These are phyloP conservation scores for Xylaria sp. DNA, from an alignment of 2,329 filamentous ascomycete species.

Conservation along the genomic window DNA sequence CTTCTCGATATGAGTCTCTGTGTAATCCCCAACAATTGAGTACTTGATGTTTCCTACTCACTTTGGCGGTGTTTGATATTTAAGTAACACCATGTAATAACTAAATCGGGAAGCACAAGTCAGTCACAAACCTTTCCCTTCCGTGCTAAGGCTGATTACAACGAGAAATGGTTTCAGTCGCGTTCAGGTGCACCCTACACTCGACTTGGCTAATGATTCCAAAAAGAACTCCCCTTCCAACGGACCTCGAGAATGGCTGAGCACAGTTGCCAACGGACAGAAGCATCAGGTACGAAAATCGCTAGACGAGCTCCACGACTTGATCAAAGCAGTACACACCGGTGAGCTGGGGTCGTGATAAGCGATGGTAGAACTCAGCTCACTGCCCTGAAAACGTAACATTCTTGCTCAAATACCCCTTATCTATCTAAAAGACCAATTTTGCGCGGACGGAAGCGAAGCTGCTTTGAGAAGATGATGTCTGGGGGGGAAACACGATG, in stretches of 20 bases:
- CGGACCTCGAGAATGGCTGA: not conserved
- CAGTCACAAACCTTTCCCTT: not conserved
- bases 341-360: not conserved
- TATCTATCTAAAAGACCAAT: not conserved
- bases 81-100: not conserved
- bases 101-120: not conserved
- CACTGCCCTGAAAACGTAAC: not conserved
- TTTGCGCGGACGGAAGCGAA: not conserved
- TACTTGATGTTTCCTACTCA: slow-evolving; percentile 5
- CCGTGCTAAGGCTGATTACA: not conserved
- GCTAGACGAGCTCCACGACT: not conserved
- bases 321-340: not conserved
- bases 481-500: not conserved
- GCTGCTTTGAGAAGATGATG: not conserved
- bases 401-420: not conserved
- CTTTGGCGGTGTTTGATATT: not conserved
- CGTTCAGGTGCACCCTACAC: not conserved
- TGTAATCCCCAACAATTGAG: slow-evolving; percentile 17
- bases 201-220: not conserved
- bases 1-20: slow-evolving; percentile 23
- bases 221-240: no score
- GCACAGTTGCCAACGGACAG: no score
- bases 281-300: not conserved
- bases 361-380: not conserved
- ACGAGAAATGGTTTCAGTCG: not conserved